phyloP scores from a whole-genome alignment of 345 rosid species.

The Hirschfeldia incana region DNA sequence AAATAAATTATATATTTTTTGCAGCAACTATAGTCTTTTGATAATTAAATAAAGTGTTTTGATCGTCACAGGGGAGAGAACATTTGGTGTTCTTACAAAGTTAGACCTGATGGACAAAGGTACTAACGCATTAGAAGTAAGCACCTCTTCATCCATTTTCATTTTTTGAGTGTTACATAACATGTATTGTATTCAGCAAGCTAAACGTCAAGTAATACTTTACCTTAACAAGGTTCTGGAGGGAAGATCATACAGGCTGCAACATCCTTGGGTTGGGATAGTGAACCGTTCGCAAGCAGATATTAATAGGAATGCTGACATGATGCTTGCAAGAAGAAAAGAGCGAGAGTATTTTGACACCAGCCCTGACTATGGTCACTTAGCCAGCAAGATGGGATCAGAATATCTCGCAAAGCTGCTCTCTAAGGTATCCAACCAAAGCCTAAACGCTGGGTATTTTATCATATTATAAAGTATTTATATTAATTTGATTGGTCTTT shows the following conservation, averaged over 20 bases:
- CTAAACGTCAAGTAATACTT: background rate
- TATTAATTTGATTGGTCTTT: background rate
- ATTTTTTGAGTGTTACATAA: background rate
- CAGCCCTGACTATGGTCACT: constrained; percentile 92
- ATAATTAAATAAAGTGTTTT: background rate
- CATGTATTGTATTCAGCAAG: background rate
- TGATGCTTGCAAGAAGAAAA: constrained; percentile 84
- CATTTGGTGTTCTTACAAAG: constrained; percentile 98
- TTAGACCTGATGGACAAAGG: constrained; percentile 98
- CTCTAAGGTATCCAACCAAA: constrained; percentile 60
- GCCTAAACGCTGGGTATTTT: background rate
- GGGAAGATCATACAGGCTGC: constrained; percentile 87
- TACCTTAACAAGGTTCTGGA: constrained; percentile 66
- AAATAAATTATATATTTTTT: background rate
- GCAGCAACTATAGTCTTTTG: background rate
- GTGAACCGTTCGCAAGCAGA: constrained; percentile 99
- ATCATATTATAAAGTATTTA: too few relatives aligned
- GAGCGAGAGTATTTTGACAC: constrained; percentile 88
- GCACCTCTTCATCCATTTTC: constrained; percentile 16
- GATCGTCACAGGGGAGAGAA: constrained; percentile 66
- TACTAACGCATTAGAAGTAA: constrained; percentile 88
- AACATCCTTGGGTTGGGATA: constrained; percentile 96
- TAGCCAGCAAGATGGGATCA: constrained; percentile 91
- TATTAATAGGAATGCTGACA: constrained; percentile 81
- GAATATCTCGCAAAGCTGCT: constrained; percentile 94